Percentiles rank a stretch among this genome's conserved stretches.
These are phyloP conservation scores for Funneliformis geosporum DNA, from an alignment of 192 early-diverging fungal species.

Conservation along the genomic window DNA sequence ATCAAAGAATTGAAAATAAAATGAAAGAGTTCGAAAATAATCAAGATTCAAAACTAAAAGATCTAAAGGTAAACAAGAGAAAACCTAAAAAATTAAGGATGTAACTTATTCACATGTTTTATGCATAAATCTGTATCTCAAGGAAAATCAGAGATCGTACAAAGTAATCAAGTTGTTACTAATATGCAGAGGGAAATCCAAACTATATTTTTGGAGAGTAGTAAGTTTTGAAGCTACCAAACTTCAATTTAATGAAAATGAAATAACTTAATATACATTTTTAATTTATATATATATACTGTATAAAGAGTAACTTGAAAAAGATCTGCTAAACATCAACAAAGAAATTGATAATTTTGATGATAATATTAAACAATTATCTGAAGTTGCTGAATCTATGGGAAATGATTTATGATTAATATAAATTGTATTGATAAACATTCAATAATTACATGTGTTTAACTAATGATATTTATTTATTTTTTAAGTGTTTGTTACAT, in stretches of 20 bases:
- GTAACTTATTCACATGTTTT: constrained; percentile 1
- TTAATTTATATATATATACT: no score
- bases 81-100: not conserved
- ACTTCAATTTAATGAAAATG: not conserved
- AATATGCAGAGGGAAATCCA: constrained; percentile 68
- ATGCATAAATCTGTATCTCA: constrained; percentile 62
- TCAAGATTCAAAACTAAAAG: constrained; percentile 86
- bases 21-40: constrained; percentile 89
- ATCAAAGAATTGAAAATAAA: constrained; percentile 72
- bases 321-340: constrained; percentile 44
- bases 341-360: constrained; percentile 52
- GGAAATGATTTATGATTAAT: constrained; percentile 33
- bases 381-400: constrained; percentile 45
- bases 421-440: not conserved
- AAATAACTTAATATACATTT: not conserved
- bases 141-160: constrained; percentile 66
- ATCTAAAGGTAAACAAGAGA: constrained; percentile 59
- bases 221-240: constrained; percentile 44
- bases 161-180: constrained; percentile 52
- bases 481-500: constrained; percentile 39
- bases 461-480: not conserved
- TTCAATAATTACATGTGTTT: not conserved
- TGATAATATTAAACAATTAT: constrained; percentile 49
- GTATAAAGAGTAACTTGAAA: constrained; percentile 55
- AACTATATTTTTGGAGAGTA: constrained; percentile 63